A percentile compares a stretch with the other conserved stretches of the same genome.
Evolutionary conservation across 73 alveolate species (phyloP).

Genomic region (Effrenium voratum): DNA sequence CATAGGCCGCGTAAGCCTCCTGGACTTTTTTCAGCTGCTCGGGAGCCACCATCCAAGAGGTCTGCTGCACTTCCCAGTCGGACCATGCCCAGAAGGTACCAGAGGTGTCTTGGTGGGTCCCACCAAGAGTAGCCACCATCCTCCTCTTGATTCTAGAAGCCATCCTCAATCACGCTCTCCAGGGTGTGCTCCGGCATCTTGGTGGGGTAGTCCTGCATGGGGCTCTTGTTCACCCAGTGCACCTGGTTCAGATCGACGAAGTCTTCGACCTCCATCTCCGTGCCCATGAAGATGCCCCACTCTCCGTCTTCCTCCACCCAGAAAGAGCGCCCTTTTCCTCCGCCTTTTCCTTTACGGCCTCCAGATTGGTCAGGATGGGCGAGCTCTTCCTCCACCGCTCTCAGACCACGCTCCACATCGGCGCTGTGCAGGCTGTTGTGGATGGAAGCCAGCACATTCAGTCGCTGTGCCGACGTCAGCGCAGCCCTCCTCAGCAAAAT

Average conservation of each 20-base stretch:
- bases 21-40: not conserved
- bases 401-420: not conserved
- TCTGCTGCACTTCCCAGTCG: not conserved
- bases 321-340: not conserved
- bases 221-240: not conserved
- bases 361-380: not conserved
- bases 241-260: not conserved
- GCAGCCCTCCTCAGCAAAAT: too few relatives aligned
- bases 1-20: not conserved
- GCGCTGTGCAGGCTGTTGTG: not conserved
- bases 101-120: not conserved
- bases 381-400: not conserved
- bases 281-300: not conserved
- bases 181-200: too few relatives aligned
- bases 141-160: not conserved
- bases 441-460: not conserved
- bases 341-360: not conserved
- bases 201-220: too few relatives aligned
- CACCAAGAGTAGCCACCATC: not conserved
- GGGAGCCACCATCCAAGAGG: too few relatives aligned
- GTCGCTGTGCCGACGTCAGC: too few relatives aligned
- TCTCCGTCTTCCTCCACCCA: constrained; percentile 1
- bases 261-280: not conserved
- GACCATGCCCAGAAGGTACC: not conserved
- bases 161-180: too few relatives aligned